A percentile compares a stretch with the other conserved stretches of the same genome.
Conservation (phyloP, 208 protist species). For the Phytomonas sp. region DNA sequence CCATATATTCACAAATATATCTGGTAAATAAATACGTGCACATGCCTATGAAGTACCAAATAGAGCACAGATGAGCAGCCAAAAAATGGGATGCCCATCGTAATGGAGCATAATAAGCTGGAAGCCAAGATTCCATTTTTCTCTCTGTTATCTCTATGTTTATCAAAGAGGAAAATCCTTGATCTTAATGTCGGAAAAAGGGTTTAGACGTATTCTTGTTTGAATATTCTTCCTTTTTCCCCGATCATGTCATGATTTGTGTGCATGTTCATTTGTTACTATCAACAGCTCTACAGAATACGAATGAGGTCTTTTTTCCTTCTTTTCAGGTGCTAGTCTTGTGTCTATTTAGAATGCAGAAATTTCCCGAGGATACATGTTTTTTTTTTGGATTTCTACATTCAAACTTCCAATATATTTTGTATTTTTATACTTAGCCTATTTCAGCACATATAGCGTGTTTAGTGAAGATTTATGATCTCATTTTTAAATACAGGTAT, state of each 20-base stretch:
- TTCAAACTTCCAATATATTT: background rate
- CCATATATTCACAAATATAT: constrained; percentile 1
- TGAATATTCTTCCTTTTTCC: background rate
- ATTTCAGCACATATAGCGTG: constrained; percentile 9
- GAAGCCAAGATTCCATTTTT: background rate
- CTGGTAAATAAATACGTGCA: background rate
- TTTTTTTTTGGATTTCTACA: constrained; percentile 5
- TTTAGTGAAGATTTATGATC: background rate
- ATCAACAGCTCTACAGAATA: background rate
- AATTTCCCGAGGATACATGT: background rate
- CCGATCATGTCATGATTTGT: background rate
- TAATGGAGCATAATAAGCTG: background rate
- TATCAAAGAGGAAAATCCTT: background rate
- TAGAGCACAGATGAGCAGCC: background rate
- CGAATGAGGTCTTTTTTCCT: constrained; percentile 2
- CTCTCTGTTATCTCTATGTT: background rate
- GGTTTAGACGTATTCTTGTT: background rate
- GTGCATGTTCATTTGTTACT: background rate
- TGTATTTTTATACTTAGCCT: constrained; percentile 6
- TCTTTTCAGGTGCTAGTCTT: background rate
- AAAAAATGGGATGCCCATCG: background rate
- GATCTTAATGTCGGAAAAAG: background rate
- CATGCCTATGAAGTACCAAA: background rate
- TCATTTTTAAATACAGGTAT: background rate
- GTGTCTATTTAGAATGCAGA: background rate